Conservation (phyloP, 2,329 filamentous ascomycete species). For the Penicillium sp. region DNA sequence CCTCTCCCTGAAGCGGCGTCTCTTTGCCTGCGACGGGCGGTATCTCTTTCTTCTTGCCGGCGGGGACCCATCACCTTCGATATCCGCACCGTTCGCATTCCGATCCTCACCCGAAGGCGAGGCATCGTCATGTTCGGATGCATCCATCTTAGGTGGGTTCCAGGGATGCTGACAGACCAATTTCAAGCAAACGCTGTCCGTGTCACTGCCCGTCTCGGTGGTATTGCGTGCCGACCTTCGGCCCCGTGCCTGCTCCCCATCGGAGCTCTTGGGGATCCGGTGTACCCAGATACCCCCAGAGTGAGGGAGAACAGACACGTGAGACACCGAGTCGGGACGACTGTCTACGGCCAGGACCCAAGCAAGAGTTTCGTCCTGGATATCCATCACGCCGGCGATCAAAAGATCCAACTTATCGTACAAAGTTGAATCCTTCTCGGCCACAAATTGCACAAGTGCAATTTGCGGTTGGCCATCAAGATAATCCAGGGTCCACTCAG, state of each 20-base stretch:
- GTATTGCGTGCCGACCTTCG: neutral
- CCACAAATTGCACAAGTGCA: slow-evolving; percentile 2
- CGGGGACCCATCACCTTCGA: neutral
- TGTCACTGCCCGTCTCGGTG: neutral
- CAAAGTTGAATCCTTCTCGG: neutral
- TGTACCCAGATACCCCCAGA: slow-evolving; percentile 1
- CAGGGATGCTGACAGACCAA: neutral
- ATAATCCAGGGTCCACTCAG: neutral
- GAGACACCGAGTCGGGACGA: neutral
- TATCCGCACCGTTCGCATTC: neutral
- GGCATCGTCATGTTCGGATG: neutral
- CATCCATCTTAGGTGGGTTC: neutral
- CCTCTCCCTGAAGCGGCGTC: neutral
- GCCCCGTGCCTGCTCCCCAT: neutral
- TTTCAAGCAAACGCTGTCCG: neutral
- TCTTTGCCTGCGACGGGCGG: slow-evolving; percentile 4
- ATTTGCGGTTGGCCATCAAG: slow-evolving; percentile 1
- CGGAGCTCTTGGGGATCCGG: neutral
- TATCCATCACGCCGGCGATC: neutral
- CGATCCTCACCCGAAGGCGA: neutral
- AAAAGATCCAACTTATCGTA: neutral
- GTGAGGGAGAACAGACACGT: neutral
- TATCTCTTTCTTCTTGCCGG: neutral
- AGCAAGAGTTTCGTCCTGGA: neutral
- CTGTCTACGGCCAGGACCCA: neutral